Conservation (phyloP, 2,329 filamentous ascomycete species). For the Scopulariopsis brevicaulis region DNA sequence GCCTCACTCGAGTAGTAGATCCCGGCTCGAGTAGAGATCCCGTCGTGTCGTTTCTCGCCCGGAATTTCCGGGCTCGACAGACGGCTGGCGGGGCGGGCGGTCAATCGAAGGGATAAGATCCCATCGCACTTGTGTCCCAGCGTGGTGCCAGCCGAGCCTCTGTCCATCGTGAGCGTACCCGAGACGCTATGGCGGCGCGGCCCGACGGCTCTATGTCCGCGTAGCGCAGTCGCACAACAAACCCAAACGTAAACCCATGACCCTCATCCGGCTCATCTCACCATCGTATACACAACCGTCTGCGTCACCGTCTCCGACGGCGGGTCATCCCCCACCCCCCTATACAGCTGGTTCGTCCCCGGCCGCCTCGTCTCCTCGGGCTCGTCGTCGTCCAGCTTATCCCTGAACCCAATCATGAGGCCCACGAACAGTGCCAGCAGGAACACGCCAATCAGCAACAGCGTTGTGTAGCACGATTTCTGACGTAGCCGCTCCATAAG, state of each 20-base stretch:
- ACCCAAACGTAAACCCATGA: not conserved
- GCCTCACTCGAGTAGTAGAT: too few relatives aligned
- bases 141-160: too few relatives aligned
- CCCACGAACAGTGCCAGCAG: slow-evolving; percentile 1
- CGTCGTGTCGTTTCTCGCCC: too few relatives aligned
- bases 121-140: too few relatives aligned
- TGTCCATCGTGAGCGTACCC: too few relatives aligned
- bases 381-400: slow-evolving; percentile 2
- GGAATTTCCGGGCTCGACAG: too few relatives aligned
- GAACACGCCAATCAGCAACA: slow-evolving; percentile 1
- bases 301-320: not conserved
- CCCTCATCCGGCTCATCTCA: not conserved
- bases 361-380: not conserved
- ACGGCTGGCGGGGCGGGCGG: too few relatives aligned
- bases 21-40: too few relatives aligned
- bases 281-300: not conserved
- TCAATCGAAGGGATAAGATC: too few relatives aligned
- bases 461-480: slow-evolving; percentile 1
- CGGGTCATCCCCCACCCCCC: not conserved
- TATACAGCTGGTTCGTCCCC: not conserved
- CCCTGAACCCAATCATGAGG: slow-evolving; percentile 4
- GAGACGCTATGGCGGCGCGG: too few relatives aligned
- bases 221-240: not conserved
- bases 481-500: not conserved
- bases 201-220: not conserved